phyloP scores from a whole-genome alignment of 192 early-diverging fungal species.

The Haplosporangium gracile region DNA sequence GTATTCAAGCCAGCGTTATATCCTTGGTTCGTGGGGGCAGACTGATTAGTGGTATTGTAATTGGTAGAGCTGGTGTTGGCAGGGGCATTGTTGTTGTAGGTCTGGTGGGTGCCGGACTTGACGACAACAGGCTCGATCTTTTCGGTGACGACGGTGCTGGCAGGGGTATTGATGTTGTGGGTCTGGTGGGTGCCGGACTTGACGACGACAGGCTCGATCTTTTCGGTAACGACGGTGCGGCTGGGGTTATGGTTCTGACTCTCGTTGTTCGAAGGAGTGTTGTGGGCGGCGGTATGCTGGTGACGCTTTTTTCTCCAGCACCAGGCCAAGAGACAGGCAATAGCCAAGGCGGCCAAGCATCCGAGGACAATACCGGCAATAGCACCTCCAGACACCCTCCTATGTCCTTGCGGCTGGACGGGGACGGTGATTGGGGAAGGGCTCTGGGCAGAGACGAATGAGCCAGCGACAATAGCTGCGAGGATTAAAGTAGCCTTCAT shows the following conservation, averaged over 20 bases:
- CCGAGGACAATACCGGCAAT: constrained; percentile 31
- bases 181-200: constrained; percentile 14
- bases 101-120: constrained; percentile 17
- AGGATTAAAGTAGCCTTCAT: constrained; percentile 27
- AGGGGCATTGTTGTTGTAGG: neutral
- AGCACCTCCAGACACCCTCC: constrained; percentile 14
- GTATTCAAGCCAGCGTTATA: too few relatives aligned
- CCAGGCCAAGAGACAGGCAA: constrained; percentile 23
- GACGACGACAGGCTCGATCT: constrained; percentile 29
- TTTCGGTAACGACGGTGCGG: constrained; percentile 27
- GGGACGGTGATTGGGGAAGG: neutral
- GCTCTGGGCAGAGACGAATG: neutral
- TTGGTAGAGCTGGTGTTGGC: neutral
- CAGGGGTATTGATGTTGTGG: neutral
- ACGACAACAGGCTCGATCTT: constrained; percentile 29
- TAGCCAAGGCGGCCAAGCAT: constrained; percentile 13
- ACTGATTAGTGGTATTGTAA: constrained; percentile 5
- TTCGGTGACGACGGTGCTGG: constrained; percentile 17
- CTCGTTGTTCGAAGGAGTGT: neutral
- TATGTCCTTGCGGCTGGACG: neutral
- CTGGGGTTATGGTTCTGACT: constrained; percentile 13
- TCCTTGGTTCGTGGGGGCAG: neutral
- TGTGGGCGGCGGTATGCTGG: constrained; percentile 14
- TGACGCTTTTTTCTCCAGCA: constrained; percentile 30
- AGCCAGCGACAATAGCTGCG: constrained; percentile 13